Conservation (phyloP, 257 asterid species). For the Catharanthus roseus region DNA sequence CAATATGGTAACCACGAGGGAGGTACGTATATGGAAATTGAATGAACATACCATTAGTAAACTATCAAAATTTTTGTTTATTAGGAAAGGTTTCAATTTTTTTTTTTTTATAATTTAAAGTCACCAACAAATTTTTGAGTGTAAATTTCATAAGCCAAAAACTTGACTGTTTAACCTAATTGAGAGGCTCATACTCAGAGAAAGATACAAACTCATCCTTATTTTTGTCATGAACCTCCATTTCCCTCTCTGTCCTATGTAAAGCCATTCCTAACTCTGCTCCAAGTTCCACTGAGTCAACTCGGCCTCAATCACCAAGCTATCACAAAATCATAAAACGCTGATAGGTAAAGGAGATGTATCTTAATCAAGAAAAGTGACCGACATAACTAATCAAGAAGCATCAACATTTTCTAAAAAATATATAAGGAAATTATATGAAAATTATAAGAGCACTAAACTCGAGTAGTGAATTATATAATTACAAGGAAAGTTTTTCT, state of each 20-base stretch:
- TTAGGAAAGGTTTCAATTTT: too few relatives aligned
- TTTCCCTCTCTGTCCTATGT: slow-evolving; percentile 81
- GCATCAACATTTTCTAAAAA: not conserved
- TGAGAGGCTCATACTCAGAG: slow-evolving; percentile 88
- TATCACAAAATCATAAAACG: too few relatives aligned
- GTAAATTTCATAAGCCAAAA: not conserved
- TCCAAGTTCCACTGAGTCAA: slow-evolving; percentile 70
- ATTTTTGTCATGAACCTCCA: slow-evolving; percentile 81
- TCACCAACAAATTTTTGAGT: too few relatives aligned
- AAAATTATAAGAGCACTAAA: not conserved
- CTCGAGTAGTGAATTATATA: not conserved
- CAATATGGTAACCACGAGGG: too few relatives aligned
- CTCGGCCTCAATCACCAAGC: slow-evolving; percentile 60
- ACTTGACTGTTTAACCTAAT: slow-evolving; percentile 66
- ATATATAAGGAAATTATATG: not conserved
- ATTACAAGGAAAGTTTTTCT: not conserved
- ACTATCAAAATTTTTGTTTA: too few relatives aligned
- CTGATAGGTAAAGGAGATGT: not conserved
- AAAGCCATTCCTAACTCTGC: slow-evolving; percentile 65
- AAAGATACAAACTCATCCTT: slow-evolving; percentile 80
- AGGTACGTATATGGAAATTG: too few relatives aligned
- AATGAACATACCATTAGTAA: too few relatives aligned
- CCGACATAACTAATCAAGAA: not conserved
- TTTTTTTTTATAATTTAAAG: too few relatives aligned
- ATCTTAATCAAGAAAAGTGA: slow-evolving; percentile 3